Base-by-base conservation (phyloP, 805 yeast genomes). In the Kodamaea fukazawae region DNA sequence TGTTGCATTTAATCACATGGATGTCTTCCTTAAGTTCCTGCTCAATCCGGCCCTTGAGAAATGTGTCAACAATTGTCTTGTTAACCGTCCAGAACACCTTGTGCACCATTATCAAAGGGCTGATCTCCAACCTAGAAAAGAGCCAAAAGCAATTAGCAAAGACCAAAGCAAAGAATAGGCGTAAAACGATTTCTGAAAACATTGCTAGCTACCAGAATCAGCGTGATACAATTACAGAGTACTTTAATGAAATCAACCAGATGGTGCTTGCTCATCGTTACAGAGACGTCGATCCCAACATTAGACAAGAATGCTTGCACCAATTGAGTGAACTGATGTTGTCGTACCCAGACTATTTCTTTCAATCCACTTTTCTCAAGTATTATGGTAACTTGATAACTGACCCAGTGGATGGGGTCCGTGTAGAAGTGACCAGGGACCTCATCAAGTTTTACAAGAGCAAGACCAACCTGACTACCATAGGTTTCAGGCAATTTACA, bases 331-430 rank as follows among this genome's bases (percentile, higher is more conserved):
- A 61, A 12, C 85, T 95, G 86, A 84, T 86, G 63, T 70, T 73
- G n/a, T 54, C 63, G 5, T 75, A 75, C 45, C 95, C 96, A 0
- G 89, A 83, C 42, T 63, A 70, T 39, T 88, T 85, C 51, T 74
- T 84, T 47, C 84, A 79, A 44, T 80, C 83, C 9, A 67, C 81
- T 1, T 86, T 80, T 52, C 68, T 88, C 46, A 75, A 89, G 46
- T 86, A 85, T 58, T 73, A 85, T 53, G 96, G 96, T 4, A 85
- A 95, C 95, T 67, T 86, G 25, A 63, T 90, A 30, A 80, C 90
- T n/a, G 96, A 89, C 54, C 67, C 78, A 2, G 72, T 76, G 11
- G 59, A 74, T 8, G 46, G 55, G 3, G 95, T 86, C 1, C 72
- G 95, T 48, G 55, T 70, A 7, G 88, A 85, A 49, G 89, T 80